A percentile compares a stretch with the other conserved stretches of the same genome.
Evolutionary conservation across 176 grass and related monocot genomes (phyloP).

Genomic region (Metroxylon sagu): DNA sequence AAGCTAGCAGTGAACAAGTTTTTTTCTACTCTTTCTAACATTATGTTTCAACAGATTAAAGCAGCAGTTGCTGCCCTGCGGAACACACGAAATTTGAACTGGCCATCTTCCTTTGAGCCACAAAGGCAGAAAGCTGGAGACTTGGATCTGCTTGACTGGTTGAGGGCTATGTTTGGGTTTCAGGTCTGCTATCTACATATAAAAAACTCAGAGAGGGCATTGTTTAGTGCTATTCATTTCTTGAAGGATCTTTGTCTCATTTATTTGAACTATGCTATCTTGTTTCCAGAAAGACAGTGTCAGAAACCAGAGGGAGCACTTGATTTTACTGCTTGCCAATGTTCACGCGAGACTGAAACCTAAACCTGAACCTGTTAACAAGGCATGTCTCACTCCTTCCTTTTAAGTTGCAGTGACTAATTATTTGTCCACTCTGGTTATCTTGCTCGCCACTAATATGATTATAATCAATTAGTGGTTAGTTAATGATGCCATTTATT

Average conservation of each 20-base stretch:
- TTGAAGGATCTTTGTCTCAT: background rate
- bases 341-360: slow-evolving; percentile 75
- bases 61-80: slow-evolving; percentile 53
- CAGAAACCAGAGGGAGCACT: slow-evolving; percentile 91
- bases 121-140: slow-evolving; percentile 75
- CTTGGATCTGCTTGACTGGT: slow-evolving; percentile 88
- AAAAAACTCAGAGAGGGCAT: too few relatives aligned
- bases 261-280: slow-evolving; percentile 25
- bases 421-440: too few relatives aligned
- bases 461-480: too few relatives aligned
- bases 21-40: too few relatives aligned
- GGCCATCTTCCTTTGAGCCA: slow-evolving; percentile 66
- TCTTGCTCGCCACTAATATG: too few relatives aligned
- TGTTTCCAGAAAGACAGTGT: slow-evolving; percentile 73
- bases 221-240: background rate
- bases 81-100: slow-evolving; percentile 57
- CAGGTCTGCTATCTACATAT: slow-evolving; percentile 41
- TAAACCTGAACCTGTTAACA: slow-evolving; percentile 73
- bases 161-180: slow-evolving; percentile 97
- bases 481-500: too few relatives aligned
- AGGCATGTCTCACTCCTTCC: slow-evolving; percentile 40
- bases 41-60: slow-evolving; percentile 24
- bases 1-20: too few relatives aligned
- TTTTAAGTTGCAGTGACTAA: background rate
- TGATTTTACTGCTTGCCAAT: slow-evolving; percentile 85